Conservation (phyloP, 2,329 filamentous ascomycete species). For the Epichloe sp. region DNA sequence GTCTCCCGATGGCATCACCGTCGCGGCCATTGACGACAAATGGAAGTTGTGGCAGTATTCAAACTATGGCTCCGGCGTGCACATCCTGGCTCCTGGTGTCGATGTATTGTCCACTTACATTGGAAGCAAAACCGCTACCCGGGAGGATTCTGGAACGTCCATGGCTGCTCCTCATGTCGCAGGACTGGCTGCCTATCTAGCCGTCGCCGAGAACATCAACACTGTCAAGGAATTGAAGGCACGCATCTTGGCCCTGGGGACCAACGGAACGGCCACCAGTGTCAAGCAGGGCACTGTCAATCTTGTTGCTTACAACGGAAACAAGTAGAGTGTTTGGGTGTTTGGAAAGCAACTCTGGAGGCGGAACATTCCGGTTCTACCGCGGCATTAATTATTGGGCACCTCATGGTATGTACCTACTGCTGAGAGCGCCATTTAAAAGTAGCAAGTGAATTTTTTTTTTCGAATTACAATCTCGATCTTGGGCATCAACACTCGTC, state of each 20-base stretch:
- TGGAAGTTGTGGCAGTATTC: conserved; percentile 31
- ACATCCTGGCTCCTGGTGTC: conserved; percentile 39
- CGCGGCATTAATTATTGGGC: too few species aligned
- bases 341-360: neutral
- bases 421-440: too few species aligned
- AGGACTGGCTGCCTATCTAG: conserved; percentile 45
- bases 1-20: conserved; percentile 34
- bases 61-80: conserved; percentile 35
- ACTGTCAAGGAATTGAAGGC: conserved; percentile 29
- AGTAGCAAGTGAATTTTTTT: too few species aligned
- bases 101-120: conserved; percentile 33
- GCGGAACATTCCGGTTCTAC: too few species aligned
- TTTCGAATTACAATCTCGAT: too few species aligned
- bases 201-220: conserved; percentile 25
- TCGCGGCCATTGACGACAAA: conserved; percentile 31
- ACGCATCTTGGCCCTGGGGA: conserved; percentile 28
- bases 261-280: conserved; percentile 23
- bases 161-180: conserved; percentile 50
- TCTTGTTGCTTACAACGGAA: conserved; percentile 35
- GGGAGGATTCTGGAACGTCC: conserved; percentile 42
- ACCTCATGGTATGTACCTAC: too few species aligned
- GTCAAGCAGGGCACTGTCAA: conserved; percentile 26
- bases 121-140: conserved; percentile 26
- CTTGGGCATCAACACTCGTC: too few species aligned
- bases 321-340: neutral